Conservation (phyloP, 352 stramenopile species). For the Phytophthora sansomeana region DNA sequence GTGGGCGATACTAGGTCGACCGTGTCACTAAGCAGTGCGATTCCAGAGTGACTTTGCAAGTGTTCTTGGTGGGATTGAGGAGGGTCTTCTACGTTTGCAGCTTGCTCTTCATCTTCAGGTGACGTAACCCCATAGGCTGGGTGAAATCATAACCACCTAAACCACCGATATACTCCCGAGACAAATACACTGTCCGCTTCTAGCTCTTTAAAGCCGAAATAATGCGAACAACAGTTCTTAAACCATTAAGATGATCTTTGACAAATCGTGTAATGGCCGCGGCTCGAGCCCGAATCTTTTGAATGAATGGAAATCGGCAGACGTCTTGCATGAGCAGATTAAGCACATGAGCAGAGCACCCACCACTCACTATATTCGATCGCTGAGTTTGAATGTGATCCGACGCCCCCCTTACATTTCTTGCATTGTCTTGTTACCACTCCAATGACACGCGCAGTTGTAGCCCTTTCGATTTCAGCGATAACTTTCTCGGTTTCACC, state of each 20-base stretch:
- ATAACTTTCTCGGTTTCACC: neutral
- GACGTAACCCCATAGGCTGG: neutral
- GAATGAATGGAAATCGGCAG: neutral
- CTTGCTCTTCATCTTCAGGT: no score
- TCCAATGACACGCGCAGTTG: no score
- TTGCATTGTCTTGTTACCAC: no score
- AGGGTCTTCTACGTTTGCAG: no score
- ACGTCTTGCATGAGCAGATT: constrained; percentile 17
- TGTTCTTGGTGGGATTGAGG: no score
- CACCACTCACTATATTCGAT: no score
- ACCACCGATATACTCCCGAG: constrained; percentile 2
- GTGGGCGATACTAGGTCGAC: no score
- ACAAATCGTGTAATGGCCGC: constrained; percentile 3
- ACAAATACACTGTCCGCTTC: constrained; percentile 14
- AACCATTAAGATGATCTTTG: constrained; percentile 1
- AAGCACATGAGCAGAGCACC: constrained; percentile 10
- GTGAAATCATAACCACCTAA: constrained; percentile 9
- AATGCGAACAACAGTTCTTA: constrained; percentile 13
- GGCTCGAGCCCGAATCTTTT: neutral
- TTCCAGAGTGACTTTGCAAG: neutral
- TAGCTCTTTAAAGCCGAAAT: neutral
- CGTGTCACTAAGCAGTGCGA: no score
- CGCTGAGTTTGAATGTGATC: no score
- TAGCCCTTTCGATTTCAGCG: neutral
- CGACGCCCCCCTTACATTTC: no score